Conservation (phyloP, 2,329 filamentous ascomycete genomes). For the Claviceps citrina region DNA sequence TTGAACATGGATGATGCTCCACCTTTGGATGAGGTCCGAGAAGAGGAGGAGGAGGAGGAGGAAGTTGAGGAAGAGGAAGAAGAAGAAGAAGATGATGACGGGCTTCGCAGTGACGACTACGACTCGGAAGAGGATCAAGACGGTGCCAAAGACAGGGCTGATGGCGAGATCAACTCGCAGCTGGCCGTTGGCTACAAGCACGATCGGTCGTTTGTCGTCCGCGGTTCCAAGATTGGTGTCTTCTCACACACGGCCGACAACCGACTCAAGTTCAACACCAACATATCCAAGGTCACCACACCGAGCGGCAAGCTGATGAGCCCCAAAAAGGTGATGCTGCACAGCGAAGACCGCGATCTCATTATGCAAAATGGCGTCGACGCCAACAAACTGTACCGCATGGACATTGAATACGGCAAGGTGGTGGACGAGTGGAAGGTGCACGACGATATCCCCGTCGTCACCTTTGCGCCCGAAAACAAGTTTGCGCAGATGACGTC, state of each 20-base stretch:
- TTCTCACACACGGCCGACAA: conserved; percentile 95
- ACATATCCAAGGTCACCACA: conserved; percentile 89
- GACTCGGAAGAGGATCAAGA: conserved; percentile 53
- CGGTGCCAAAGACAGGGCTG: conserved; percentile 57
- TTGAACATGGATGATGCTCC: conserved; percentile 72
- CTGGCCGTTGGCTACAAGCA: conserved; percentile 94
- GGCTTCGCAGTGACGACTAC: conserved; percentile 53
- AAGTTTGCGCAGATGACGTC: conserved; percentile 97
- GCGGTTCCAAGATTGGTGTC: conserved; percentile 94
- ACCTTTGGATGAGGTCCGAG: conserved; percentile 27
- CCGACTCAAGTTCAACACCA: conserved; percentile 87
- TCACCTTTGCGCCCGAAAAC: conserved; percentile 85
- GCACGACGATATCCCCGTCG: conserved; percentile 86
- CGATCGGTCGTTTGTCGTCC: conserved; percentile 90
- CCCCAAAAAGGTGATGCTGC: conserved; percentile 93
- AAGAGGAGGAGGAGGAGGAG: conserved; percentile 38
- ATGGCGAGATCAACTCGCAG: conserved; percentile 78
- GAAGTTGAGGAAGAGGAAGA: conserved; percentile 46
- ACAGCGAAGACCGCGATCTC: conserved; percentile 79
- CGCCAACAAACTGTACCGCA: conserved; percentile 82
- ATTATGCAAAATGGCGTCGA: conserved; percentile 72
- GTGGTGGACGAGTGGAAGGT: conserved; percentile 98
- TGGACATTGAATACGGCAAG: conserved; percentile 97
- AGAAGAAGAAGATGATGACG: conserved; percentile 47
- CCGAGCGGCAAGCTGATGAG: conserved; percentile 76